A percentile compares a stretch with the other conserved stretches of the same genome.
These are phyloP conservation scores for Prototheca stagnorum DNA, from an alignment of 163 green algal genomes.

Conservation along the genomic window DNA sequence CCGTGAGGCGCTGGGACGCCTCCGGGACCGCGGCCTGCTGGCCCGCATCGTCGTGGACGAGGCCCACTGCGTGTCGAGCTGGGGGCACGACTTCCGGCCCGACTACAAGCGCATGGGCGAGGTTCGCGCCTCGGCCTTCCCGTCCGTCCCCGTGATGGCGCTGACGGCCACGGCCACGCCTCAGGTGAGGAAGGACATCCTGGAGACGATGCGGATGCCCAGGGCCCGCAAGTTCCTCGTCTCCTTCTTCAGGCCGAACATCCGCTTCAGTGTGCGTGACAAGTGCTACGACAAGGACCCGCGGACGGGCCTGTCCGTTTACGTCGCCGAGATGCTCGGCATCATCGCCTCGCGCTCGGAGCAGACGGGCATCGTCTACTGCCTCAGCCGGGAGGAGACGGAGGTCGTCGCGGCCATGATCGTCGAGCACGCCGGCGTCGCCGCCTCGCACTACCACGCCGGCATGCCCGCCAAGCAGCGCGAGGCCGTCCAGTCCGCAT, in stretches of 20 bases:
- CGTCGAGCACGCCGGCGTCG: constrained; percentile 26
- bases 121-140: constrained; percentile 25
- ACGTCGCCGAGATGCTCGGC: not conserved
- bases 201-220: constrained; percentile 37
- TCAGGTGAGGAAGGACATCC: constrained; percentile 46
- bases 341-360: not conserved
- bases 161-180: constrained; percentile 71
- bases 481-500: constrained; percentile 64
- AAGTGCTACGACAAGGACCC: too few species aligned
- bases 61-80: constrained; percentile 42
- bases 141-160: constrained; percentile 49
- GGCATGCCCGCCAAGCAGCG: constrained; percentile 63
- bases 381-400: constrained; percentile 40
- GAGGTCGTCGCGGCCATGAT: constrained; percentile 33
- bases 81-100: constrained; percentile 60
- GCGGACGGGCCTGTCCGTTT: too few species aligned
- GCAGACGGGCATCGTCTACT: constrained; percentile 59
- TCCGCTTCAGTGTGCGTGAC: constrained; percentile 11
- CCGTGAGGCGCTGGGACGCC: constrained; percentile 18
- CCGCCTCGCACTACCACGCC: constrained; percentile 72
- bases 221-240: constrained; percentile 21
- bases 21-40: constrained; percentile 17
- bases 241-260: constrained; percentile 60
- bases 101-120: constrained; percentile 66
- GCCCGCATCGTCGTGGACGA: constrained; percentile 54